Evolutionary conservation across 352 stramenopile genomes (phyloP), one percentile per base, ranked within the genome.

Genomic region (Phytophthora gonapodyides): DNA sequence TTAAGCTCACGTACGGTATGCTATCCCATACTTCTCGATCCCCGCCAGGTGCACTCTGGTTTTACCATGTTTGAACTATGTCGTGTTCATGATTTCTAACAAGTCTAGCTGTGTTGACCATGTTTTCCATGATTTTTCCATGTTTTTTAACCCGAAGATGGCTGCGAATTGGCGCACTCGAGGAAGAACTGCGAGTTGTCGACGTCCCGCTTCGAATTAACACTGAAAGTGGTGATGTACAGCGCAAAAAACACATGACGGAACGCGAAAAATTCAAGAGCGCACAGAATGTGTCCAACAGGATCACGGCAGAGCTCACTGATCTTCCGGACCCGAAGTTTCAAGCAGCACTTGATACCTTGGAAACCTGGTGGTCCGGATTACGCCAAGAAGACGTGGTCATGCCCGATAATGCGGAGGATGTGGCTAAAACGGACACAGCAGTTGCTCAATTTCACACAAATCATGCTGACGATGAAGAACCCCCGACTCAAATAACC

Each of bases 261-360:
- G 15, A 53, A 31, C 42, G 31, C 11, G 53, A 53, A 10, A 61
- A 41, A 33, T 61, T 45, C 33, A 60, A 60, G 19, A 46, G 52
- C 9, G 52, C 31, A 2, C 41, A 60, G 30, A 31, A 44, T 1
- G 42, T 60, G 8, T 52, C 43, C 41, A 44, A 35, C 11, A n/a
- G 41, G 4, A 46, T 52, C 17, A 33, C 52, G 5, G 11, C 41
- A 0, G 41, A 60, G 34, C 7, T 60, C 6, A 47, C 19, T 6
- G 42, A 53, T 6, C 15, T 52, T 7, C 34, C 34, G 5, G 33
- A 45, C 2, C 17, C n/a, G 1, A 60, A 41, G 46, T 59, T 59
- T 9, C 11, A 41, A 21, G 10, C 38, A 42, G 30, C 40, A 1
- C 27, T 58, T 9, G 51, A 24, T 2, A 8, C 11, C 0, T 33